These are phyloP conservation scores for Boletus rubropictus DNA, from an alignment of 768 basidiomycete species.

Conservation along the genomic window DNA sequence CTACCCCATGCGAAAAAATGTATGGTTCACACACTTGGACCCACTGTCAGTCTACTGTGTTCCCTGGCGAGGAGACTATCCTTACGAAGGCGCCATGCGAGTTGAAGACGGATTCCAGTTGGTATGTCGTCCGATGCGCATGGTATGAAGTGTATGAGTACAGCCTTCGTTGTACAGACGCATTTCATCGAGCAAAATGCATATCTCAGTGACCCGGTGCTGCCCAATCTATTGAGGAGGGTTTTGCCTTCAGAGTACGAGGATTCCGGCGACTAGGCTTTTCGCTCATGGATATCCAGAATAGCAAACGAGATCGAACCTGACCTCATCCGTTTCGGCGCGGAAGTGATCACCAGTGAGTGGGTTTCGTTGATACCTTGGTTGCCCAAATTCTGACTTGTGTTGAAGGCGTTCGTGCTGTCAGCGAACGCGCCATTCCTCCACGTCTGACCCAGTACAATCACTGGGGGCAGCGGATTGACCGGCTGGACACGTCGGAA, in stretches of 20 bases:
- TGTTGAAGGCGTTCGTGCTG: constrained; percentile 45
- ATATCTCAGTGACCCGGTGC: constrained; percentile 54
- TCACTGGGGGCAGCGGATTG: constrained; percentile 65
- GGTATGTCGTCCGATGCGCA: constrained; percentile 30
- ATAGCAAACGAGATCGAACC: constrained; percentile 45
- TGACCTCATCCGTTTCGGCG: constrained; percentile 57
- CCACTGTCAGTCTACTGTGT: not conserved
- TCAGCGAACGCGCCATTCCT: constrained; percentile 39
- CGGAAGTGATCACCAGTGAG: constrained; percentile 49
- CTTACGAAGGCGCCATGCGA: constrained; percentile 39
- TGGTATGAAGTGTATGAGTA: not conserved
- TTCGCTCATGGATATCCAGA: constrained; percentile 26
- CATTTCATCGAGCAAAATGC: constrained; percentile 55
- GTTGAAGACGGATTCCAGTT: constrained; percentile 63
- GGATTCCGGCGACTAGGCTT: not conserved
- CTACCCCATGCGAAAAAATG: constrained; percentile 1
- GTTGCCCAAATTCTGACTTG: not conserved
- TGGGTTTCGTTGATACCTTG: not conserved
- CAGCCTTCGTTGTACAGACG: constrained; percentile 29
- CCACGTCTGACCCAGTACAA: constrained; percentile 64
- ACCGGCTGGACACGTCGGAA: constrained; percentile 63
- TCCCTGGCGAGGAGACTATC: not conserved
- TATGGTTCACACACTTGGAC: constrained; percentile 2
- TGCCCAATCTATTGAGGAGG: constrained; percentile 56
- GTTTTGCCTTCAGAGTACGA: constrained; percentile 44